Conservation (phyloP, 2,329 filamentous ascomycete species). For the Penicillium fuscoglaucum region DNA sequence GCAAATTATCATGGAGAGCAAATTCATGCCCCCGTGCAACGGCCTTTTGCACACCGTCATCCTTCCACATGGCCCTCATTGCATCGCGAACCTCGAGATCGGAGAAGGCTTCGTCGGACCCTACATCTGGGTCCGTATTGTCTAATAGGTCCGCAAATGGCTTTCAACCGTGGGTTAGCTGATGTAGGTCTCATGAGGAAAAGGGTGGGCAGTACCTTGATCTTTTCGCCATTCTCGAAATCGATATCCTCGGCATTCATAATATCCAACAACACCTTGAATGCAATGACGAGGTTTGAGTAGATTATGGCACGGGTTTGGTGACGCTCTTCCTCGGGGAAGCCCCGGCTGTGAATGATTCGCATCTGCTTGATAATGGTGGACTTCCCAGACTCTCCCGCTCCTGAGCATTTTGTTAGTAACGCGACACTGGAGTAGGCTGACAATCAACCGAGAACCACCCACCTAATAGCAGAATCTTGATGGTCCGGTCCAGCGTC, state of each 20-base stretch:
- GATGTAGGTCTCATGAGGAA: constrained; percentile 5
- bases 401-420: constrained; percentile 61
- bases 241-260: constrained; percentile 82
- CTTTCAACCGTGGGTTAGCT: constrained; percentile 47
- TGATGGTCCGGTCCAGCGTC: constrained; percentile 81
- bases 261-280: constrained; percentile 84
- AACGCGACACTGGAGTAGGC: background rate
- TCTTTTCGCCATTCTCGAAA: constrained; percentile 72
- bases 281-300: constrained; percentile 88
- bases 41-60: constrained; percentile 80
- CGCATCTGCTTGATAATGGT: constrained; percentile 99
- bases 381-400: constrained; percentile 93
- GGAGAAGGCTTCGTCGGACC: constrained; percentile 77
- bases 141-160: constrained; percentile 75
- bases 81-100: constrained; percentile 62
- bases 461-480: constrained; percentile 87
- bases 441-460: constrained; percentile 12
- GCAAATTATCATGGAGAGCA: constrained; percentile 90
- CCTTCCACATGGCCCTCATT: constrained; percentile 80
- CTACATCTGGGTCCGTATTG: constrained; percentile 73
- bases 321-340: constrained; percentile 83
- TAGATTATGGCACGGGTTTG: constrained; percentile 96
- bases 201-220: constrained; percentile 62
- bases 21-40: constrained; percentile 95
- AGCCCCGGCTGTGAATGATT: constrained; percentile 91